Evolutionary conservation across 495 filamentous ascomycete genomes (phyloP).

Genomic region (Trichoderma orchidacearum): DNA sequence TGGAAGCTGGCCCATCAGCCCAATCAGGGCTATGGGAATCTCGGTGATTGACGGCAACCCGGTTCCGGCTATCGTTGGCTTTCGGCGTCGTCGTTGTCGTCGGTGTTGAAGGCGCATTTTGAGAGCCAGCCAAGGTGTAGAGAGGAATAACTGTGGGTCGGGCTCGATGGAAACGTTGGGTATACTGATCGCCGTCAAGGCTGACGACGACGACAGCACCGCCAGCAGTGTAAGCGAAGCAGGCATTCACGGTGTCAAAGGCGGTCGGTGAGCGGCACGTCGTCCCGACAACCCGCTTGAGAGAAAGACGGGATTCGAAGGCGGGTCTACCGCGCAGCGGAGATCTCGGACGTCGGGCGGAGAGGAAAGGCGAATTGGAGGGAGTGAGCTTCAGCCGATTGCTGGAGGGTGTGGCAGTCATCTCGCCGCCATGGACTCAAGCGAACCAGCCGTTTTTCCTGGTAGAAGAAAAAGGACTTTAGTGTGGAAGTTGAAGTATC

Average conservation of each 20-base stretch:
- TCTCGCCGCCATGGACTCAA: slow-evolving; percentile 38
- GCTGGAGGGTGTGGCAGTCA: slow-evolving; percentile 40
- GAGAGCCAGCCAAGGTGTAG: slow-evolving; percentile 25
- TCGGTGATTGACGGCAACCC: slow-evolving; percentile 37
- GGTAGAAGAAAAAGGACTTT: not conserved
- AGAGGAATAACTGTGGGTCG: slow-evolving; percentile 63
- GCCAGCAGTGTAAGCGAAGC: slow-evolving; percentile 83
- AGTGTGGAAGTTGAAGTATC: not conserved
- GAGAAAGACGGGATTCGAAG: slow-evolving; percentile 44
- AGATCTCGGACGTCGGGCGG: slow-evolving; percentile 43
- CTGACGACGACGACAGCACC: slow-evolving; percentile 85
- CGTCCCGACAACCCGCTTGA: slow-evolving; percentile 77
- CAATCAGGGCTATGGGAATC: slow-evolving; percentile 36
- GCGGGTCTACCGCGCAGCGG: slow-evolving; percentile 32
- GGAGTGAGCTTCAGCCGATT: slow-evolving; percentile 65
- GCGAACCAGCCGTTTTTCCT: not conserved
- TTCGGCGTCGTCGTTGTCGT: slow-evolving; percentile 42
- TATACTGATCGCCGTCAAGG: slow-evolving; percentile 57
- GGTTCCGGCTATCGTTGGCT: slow-evolving; percentile 47
- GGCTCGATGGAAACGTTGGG: slow-evolving; percentile 83
- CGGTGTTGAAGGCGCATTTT: slow-evolving; percentile 32
- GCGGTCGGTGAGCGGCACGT: slow-evolving; percentile 74
- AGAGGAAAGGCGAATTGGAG: slow-evolving; percentile 59
- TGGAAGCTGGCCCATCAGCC: slow-evolving; percentile 49
- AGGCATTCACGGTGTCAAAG: slow-evolving; percentile 66